phyloP scores from a whole-genome alignment of 1,284 basidiomycete species.

The Grifola frondosa region DNA sequence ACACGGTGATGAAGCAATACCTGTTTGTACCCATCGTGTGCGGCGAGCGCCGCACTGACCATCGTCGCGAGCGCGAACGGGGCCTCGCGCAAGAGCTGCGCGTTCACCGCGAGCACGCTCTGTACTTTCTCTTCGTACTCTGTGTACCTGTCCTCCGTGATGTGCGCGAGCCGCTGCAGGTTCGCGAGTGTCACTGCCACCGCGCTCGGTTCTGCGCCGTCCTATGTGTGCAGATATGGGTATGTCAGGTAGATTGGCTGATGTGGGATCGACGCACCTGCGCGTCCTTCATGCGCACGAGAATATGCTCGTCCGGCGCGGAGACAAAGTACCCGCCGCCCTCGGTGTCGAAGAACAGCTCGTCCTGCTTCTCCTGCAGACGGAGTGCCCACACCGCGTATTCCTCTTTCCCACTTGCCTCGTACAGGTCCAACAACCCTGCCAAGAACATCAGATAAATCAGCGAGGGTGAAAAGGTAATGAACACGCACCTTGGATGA shows the following conservation, averaged over 20 bases:
- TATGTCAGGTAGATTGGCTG: too few species aligned
- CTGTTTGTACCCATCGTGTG: constrained; percentile 25
- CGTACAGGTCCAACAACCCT: constrained; percentile 38
- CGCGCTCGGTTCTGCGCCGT: constrained; percentile 45
- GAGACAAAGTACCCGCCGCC: constrained; percentile 43
- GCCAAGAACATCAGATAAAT: neutral
- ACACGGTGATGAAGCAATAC: constrained; percentile 6
- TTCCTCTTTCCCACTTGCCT: constrained; percentile 37
- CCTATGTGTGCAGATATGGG: too few species aligned
- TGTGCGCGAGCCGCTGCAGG: constrained; percentile 36
- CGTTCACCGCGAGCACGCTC: constrained; percentile 27
- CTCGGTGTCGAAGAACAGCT: constrained; percentile 41
- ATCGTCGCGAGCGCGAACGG: constrained; percentile 27
- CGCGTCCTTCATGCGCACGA: constrained; percentile 43
- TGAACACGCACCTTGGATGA: constrained; percentile 25
- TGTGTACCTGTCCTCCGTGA: constrained; percentile 31
- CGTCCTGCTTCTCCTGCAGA: constrained; percentile 41
- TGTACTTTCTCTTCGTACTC: constrained; percentile 33
- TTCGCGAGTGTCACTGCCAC: constrained; percentile 40
- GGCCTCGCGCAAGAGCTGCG: constrained; percentile 24
- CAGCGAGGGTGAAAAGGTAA: too few species aligned
- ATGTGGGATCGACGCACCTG: constrained; percentile 19
- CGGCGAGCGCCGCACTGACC: constrained; percentile 23
- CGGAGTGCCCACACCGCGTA: constrained; percentile 35
- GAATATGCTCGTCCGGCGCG: constrained; percentile 38